phyloP scores from a whole-genome alignment of 768 basidiomycete species.

The Lactarius psammicola region DNA sequence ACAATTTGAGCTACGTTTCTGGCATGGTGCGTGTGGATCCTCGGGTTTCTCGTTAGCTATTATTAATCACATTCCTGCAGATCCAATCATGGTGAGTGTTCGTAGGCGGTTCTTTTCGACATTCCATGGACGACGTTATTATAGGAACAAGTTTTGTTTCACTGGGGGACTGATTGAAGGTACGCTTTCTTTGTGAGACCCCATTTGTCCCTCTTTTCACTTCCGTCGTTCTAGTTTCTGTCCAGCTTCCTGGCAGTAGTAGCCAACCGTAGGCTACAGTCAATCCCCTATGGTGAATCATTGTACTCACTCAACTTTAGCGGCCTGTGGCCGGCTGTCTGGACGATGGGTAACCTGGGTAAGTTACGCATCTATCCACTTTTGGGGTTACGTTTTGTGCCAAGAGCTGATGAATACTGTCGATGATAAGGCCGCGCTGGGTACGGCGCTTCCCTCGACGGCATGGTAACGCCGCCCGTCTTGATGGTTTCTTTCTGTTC shows the following conservation, averaged over 20 bases:
- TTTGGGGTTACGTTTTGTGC: slow-evolving; percentile 1
- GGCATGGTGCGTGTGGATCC: slow-evolving; percentile 36
- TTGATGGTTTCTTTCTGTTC: slow-evolving; percentile 9
- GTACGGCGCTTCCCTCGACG: slow-evolving; percentile 83
- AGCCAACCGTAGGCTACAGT: slow-evolving; percentile 7
- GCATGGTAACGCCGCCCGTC: slow-evolving; percentile 51
- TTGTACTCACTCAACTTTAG: slow-evolving; percentile 32
- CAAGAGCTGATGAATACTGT: not conserved
- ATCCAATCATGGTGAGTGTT: slow-evolving; percentile 36
- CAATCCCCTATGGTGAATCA: slow-evolving; percentile 25
- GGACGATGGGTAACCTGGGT: slow-evolving; percentile 73
- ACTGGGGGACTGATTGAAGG: slow-evolving; percentile 70
- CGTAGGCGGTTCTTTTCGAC: not conserved
- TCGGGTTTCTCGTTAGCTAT: not conserved
- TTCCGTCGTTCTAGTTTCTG: slow-evolving; percentile 14
- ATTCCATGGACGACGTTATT: slow-evolving; percentile 28
- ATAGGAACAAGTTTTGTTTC: slow-evolving; percentile 73
- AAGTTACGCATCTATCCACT: slow-evolving; percentile 20
- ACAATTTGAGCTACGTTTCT: slow-evolving; percentile 46
- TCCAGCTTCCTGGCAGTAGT: slow-evolving; percentile 27
- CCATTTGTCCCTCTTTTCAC: not conserved
- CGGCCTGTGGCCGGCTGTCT: slow-evolving; percentile 52
- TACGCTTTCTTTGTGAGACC: not conserved
- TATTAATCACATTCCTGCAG: slow-evolving; percentile 2
- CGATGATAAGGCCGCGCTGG: slow-evolving; percentile 67